Evolutionary conservation across 1,284 basidiomycete species (phyloP).

Genomic region (Exobasidium cylindrosporum): DNA sequence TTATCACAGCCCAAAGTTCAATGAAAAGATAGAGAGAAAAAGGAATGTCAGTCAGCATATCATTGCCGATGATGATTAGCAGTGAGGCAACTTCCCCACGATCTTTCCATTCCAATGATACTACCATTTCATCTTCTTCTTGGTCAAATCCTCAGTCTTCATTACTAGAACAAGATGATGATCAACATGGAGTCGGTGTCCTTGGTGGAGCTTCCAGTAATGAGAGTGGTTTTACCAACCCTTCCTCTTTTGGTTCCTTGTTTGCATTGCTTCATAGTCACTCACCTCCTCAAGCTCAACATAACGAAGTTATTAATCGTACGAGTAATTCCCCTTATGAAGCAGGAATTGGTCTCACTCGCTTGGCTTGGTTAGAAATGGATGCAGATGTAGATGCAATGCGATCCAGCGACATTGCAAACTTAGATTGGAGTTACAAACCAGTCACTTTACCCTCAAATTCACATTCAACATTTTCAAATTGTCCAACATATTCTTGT

Average conservation of each 20-base stretch:
- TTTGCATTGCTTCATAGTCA: neutral
- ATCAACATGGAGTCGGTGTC: neutral
- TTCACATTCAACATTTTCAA: neutral
- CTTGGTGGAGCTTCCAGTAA: neutral
- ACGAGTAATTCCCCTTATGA: neutral
- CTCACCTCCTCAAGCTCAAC: neutral
- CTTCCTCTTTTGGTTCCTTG: neutral
- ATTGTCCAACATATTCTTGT: conserved; percentile 38
- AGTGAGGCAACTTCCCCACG: neutral
- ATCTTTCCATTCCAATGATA: neutral
- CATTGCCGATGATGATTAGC: conserved; percentile 2
- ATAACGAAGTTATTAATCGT: neutral
- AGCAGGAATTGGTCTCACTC: neutral
- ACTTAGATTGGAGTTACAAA: neutral
- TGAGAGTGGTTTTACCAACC: neutral
- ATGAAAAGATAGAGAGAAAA: too few species aligned
- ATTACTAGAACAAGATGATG: neutral
- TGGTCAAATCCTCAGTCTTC: neutral
- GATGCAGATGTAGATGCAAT: neutral
- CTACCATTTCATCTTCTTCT: neutral
- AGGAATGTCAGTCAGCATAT: too few species aligned
- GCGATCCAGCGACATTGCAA: neutral
- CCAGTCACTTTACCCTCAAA: neutral
- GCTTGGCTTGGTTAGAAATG: neutral
- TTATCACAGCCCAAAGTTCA: too few species aligned